Percentiles rank a stretch among this genome's conserved stretches.
Conservation (phyloP, 202 grass and related monocot species). For the Setaria viridis region DNA sequence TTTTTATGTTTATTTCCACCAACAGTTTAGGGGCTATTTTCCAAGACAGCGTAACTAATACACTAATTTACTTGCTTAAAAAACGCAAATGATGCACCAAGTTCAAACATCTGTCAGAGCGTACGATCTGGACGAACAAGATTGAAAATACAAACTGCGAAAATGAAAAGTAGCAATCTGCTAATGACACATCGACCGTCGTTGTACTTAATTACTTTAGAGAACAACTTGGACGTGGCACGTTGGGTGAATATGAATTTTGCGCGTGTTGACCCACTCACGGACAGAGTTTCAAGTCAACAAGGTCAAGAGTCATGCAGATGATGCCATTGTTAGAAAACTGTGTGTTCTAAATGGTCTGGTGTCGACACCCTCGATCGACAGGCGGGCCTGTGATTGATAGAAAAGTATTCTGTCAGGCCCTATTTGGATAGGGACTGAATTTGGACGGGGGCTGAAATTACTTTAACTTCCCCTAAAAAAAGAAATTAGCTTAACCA, state of each 20-base stretch:
- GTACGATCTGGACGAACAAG: too few relatives aligned
- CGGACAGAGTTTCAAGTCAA: background rate
- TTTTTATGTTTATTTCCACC: too few relatives aligned
- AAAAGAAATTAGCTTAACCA: background rate
- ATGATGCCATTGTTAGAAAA: background rate
- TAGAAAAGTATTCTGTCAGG: background rate
- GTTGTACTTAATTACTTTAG: background rate
- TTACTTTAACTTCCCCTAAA: too few relatives aligned
- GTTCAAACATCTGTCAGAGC: background rate
- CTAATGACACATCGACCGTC: too few relatives aligned
- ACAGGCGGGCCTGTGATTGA: background rate
- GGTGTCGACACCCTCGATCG: background rate
- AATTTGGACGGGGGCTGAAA: too few relatives aligned
- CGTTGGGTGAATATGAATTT: background rate
- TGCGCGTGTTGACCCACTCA: background rate
- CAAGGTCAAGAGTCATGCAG: slow-evolving; percentile 7
- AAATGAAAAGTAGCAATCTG: too few relatives aligned
- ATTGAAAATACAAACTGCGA: too few relatives aligned
- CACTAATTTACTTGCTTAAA: background rate
- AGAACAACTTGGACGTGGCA: background rate
- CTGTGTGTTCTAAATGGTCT: background rate
- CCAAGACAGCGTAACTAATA: background rate
- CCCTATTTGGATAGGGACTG: background rate
- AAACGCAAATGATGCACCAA: background rate
- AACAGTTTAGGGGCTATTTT: too few relatives aligned